A percentile compares a stretch with the other conserved stretches of the same genome.
These are phyloP conservation scores for Fusarium secorum DNA, from an alignment of 2,329 filamentous ascomycete species.

Conservation along the genomic window DNA sequence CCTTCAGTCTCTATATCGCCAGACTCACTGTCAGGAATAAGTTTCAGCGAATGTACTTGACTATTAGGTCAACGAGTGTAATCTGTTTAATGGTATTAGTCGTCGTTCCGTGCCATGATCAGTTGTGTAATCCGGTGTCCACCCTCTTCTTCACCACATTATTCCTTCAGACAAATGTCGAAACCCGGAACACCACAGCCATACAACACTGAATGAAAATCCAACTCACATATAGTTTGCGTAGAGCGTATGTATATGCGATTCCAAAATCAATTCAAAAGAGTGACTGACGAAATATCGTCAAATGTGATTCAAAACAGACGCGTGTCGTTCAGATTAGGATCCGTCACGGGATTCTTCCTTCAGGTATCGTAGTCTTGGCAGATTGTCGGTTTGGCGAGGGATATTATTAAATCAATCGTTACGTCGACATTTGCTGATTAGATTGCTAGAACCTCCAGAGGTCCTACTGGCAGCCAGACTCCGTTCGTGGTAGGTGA, in stretches of 20 bases:
- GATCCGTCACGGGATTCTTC: conserved; percentile 36
- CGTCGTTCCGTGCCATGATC: background rate
- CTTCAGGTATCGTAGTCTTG: conserved; percentile 21
- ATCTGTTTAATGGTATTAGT: conserved; percentile 35
- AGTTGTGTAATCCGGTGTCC: background rate
- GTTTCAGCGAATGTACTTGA: conserved; percentile 68
- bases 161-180: background rate
- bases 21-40: conserved; percentile 56
- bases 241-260: conserved; percentile 43
- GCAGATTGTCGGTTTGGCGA: conserved; percentile 25
- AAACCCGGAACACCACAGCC: background rate
- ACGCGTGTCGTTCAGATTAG: conserved; percentile 41
- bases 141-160: background rate
- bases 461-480: conserved; percentile 41
- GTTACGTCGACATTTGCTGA: conserved; percentile 45
- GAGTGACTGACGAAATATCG: conserved; percentile 59
- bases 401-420: conserved; percentile 43
- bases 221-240: conserved; percentile 43
- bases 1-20: background rate
- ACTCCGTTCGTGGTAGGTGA: conserved; percentile 36
- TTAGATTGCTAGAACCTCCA: conserved; percentile 42
- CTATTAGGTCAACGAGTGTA: conserved; percentile 62
- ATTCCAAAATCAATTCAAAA: conserved; percentile 48
- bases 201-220: background rate
- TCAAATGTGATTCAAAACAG: conserved; percentile 46